These are phyloP conservation scores for Uncinocarpus reesii DNA, from an alignment of 2,329 filamentous ascomycete genomes.

Conservation along the genomic window DNA sequence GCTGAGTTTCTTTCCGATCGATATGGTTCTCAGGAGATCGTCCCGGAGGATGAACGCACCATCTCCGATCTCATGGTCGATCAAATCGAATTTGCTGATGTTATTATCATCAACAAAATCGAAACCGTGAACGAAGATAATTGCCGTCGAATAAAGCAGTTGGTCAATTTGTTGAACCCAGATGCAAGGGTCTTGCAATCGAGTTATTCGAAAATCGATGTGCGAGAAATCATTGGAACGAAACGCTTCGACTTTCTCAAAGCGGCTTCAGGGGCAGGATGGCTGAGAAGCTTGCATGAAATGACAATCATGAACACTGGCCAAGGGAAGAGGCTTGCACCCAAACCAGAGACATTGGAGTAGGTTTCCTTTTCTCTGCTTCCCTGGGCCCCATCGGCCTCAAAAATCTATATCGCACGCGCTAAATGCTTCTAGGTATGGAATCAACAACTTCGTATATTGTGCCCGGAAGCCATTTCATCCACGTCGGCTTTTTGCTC, in stretches of 20 bases:
- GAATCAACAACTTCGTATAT: conserved; percentile 61
- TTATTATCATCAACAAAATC: conserved; percentile 60
- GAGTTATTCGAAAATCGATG: conserved; percentile 38
- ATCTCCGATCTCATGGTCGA: conserved; percentile 65
- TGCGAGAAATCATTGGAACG: conserved; percentile 53
- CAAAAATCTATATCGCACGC: no score
- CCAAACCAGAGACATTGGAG: conserved; percentile 62
- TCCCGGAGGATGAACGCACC: conserved; percentile 59
- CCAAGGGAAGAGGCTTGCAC: conserved; percentile 44
- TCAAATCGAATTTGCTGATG: conserved; percentile 61
- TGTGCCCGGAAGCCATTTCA: conserved; percentile 46
- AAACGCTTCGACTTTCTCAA: conserved; percentile 54
- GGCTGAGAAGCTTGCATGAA: conserved; percentile 59
- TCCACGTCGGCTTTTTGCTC: conserved; percentile 31
- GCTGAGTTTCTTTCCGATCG: conserved; percentile 56
- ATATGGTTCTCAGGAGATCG: conserved; percentile 48
- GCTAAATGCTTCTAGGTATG: conserved; percentile 40
- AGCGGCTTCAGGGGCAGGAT: conserved; percentile 56
- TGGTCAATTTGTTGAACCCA: conserved; percentile 56
- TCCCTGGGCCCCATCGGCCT: no score
- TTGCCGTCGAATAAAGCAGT: conserved; percentile 40
- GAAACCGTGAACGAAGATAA: conserved; percentile 48
- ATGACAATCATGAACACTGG: conserved; percentile 53
- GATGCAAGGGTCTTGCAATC: conserved; percentile 54
- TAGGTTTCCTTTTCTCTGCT: conserved; percentile 23